These are phyloP conservation scores for Westerdykella sp. DNA, from an alignment of 2,329 filamentous ascomycete genomes.

Conservation along the genomic window DNA sequence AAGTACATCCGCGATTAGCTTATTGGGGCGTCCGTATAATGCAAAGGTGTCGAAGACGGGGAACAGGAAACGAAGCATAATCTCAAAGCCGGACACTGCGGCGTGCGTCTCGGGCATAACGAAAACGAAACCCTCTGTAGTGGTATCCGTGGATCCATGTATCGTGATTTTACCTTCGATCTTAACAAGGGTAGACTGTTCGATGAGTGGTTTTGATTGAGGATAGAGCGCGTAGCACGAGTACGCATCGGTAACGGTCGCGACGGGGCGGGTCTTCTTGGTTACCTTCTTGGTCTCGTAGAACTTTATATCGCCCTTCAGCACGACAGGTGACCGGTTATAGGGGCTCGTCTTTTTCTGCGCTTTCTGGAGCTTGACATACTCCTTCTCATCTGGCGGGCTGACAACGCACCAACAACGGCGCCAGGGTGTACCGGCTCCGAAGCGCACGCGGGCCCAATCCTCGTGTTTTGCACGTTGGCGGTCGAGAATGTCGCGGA, in stretches of 20 bases:
- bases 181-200: constrained; percentile 90
- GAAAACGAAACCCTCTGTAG: constrained; percentile 90
- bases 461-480: constrained; percentile 73
- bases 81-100: constrained; percentile 91
- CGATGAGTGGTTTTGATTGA: constrained; percentile 86
- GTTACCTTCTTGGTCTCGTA: constrained; percentile 87
- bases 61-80: constrained; percentile 87
- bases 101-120: constrained; percentile 93
- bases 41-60: constrained; percentile 90
- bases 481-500: constrained; percentile 80
- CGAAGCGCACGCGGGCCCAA: constrained; percentile 93
- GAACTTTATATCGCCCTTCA: constrained; percentile 90
- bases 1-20: constrained; percentile 78
- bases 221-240: constrained; percentile 94
- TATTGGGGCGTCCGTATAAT: constrained; percentile 81
- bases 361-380: constrained; percentile 74
- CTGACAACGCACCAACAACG: constrained; percentile 94
- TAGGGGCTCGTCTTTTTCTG: constrained; percentile 78
- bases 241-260: constrained; percentile 83
- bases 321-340: constrained; percentile 61
- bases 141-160: constrained; percentile 69
- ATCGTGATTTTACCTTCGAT: constrained; percentile 87
- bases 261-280: constrained; percentile 86
- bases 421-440: constrained; percentile 90
- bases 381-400: constrained; percentile 90